phyloP scores from a whole-genome alignment of 257 asterid species.

The Capsicum pubescens region DNA sequence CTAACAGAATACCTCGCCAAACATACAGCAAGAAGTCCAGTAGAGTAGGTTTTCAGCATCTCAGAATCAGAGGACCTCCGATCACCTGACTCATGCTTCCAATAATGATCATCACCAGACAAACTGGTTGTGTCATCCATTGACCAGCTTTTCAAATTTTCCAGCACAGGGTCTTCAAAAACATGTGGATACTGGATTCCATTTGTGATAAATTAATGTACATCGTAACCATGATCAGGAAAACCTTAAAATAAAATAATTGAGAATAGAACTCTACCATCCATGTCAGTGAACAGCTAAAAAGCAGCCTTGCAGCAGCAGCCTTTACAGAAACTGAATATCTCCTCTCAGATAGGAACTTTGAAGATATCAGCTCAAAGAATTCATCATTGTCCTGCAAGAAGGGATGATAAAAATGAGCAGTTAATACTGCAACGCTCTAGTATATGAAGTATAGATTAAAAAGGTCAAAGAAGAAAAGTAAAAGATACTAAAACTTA shows the following conservation, averaged over 20 bases:
- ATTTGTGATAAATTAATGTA: conserved; percentile 36
- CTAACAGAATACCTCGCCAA: conserved; percentile 61
- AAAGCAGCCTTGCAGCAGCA: conserved; percentile 87
- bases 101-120: conserved; percentile 63
- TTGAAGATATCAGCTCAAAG: conserved; percentile 82
- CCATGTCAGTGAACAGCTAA: conserved; percentile 91
- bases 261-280: conserved; percentile 55
- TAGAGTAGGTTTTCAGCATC: conserved; percentile 80
- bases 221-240: conserved; percentile 34
- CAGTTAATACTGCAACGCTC: neutral
- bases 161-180: conserved; percentile 87
- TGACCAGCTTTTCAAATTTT: conserved; percentile 83
- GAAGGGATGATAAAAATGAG: conserved; percentile 35
- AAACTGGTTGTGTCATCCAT: conserved; percentile 71
- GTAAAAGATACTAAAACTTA: conserved; percentile 35
- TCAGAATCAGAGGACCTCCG: conserved; percentile 71
- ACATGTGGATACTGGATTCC: conserved; percentile 90
- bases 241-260: neutral
- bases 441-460: neutral
- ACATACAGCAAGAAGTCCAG: conserved; percentile 93
- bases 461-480: conserved; percentile 29
- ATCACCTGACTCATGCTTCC: conserved; percentile 71
- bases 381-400: conserved; percentile 95
- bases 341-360: conserved; percentile 69
- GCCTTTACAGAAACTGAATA: conserved; percentile 76